These are phyloP conservation scores for Rutstroemia sp. DNA, from an alignment of 2,329 filamentous ascomycete genomes.

Conservation along the genomic window DNA sequence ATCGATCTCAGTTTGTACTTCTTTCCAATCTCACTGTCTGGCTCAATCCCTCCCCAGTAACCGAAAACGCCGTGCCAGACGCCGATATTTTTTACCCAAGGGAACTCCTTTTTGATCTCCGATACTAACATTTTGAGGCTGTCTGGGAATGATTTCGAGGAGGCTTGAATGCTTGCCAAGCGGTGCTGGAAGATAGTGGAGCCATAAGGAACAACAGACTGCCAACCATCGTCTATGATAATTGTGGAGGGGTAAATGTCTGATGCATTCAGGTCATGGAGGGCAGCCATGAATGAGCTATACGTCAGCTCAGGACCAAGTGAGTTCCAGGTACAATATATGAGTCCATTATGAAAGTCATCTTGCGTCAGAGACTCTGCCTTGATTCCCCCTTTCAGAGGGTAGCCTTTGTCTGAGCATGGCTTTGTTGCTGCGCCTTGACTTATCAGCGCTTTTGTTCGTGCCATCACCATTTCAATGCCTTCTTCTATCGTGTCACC, in stretches of 20 bases:
- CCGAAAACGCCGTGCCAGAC: conserved; percentile 16
- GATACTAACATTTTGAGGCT: conserved; percentile 9
- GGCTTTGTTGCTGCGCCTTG: background rate
- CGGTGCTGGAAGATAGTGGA: conserved; percentile 10
- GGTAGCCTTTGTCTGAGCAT: background rate
- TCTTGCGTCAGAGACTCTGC: background rate
- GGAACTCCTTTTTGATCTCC: conserved; percentile 4
- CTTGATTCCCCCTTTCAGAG: background rate
- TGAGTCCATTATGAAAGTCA: conserved; percentile 6
- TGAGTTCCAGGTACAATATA: conserved; percentile 16
- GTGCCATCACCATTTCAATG: conserved; percentile 4
- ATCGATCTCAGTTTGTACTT: conserved; percentile 9
- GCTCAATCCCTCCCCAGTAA: conserved; percentile 14
- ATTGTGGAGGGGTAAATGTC: conserved; percentile 12
- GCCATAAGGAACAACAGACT: conserved; percentile 9
- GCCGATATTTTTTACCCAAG: conserved; percentile 13
- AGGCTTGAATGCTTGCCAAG: background rate
- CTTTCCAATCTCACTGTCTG: conserved; percentile 7
- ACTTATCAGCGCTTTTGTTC: conserved; percentile 6
- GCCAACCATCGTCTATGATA: conserved; percentile 18
- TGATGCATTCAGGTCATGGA: conserved; percentile 5
- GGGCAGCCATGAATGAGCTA: conserved; percentile 3
- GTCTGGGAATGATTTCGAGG: conserved; percentile 7
- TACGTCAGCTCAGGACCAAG: conserved; percentile 10
- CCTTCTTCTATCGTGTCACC: conserved; percentile 9